Base-by-base conservation (phyloP, 441 rosid species). In the Erodium moschatum region DNA sequence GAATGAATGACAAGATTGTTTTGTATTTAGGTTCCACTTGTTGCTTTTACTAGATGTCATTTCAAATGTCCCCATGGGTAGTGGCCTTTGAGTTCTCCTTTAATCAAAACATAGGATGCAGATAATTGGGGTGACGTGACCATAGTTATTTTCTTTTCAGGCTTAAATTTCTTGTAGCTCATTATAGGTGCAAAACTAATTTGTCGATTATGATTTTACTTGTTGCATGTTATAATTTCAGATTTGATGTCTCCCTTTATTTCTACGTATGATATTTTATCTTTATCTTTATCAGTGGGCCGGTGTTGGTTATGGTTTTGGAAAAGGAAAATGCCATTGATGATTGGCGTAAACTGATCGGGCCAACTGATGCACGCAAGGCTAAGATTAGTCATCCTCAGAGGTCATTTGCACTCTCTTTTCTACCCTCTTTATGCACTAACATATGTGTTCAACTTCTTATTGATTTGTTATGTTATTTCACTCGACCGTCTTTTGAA, bases 261-360 rank as follows among this genome's bases (percentile, higher is more conserved):
- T 68, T 42, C 27, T 6, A 61, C 56, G 42, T 15, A 35, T 74
- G 73, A 64, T 67, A 10, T 68, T 73, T 68, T 31, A 38, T 35
- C 50, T 10, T 44, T 44, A 44, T 15, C 56, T 79, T 56, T 68
- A 29, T 56, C 71, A 78, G 95, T 83, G 97, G 90, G 79, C 96
- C 97, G 15, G 89, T 85, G 68, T 71, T 88, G 73, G 84, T 82
- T 58, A 87, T 92, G 88, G 79, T 88, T 67, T 75, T 92, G 81
- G 91, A 86, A 85, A 92, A 86, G 81, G 77, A 78, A 73, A 77
- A 89, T 76, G 97, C 91, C 0, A 79, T 89, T 86, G 72, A 84
- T 77, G 80, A 83, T 67, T 91, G 97, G 97, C 96, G 89, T 69
- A 70, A 77, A 71, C 74, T 89, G 50, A 88, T 92, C 72, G 96